Conservation (phyloP, 1,139 yeast genomes). For the Yamadazyma sp. region DNA sequence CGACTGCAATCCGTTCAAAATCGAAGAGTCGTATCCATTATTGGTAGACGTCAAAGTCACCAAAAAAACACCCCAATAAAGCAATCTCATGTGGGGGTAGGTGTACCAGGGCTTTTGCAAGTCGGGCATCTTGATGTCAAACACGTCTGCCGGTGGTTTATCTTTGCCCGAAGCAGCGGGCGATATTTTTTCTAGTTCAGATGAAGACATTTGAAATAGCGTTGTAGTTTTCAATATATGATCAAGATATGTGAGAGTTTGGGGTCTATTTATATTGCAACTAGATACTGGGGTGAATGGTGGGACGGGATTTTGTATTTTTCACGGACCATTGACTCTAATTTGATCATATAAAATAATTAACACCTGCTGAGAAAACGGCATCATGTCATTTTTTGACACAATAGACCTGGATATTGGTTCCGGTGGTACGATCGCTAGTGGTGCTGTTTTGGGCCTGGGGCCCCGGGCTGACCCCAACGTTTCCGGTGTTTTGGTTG, state of each 20-base stretch:
- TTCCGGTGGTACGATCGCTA: no score
- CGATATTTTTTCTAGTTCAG: slow-evolving; percentile 1
- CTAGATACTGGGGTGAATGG: background rate
- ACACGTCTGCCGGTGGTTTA: background rate
- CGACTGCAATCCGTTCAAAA: slow-evolving; percentile 52
- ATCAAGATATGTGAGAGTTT: no score
- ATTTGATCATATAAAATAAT: background rate
- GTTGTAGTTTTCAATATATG: no score
- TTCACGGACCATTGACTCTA: background rate
- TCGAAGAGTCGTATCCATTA: slow-evolving; percentile 52
- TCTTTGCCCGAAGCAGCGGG: slow-evolving; percentile 3
- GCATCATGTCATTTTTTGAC: slow-evolving; percentile 14
- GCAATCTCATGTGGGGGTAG: no score
- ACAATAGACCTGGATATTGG: no score
- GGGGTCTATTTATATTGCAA: background rate
- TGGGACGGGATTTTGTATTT: background rate
- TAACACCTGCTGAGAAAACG: background rate
- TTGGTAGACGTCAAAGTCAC: slow-evolving; percentile 47
- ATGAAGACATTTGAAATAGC: slow-evolving; percentile 2
- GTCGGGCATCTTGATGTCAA: slow-evolving; percentile 2
- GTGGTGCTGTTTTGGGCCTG: no score
- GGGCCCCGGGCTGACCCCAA: no score
- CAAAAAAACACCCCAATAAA: no score
- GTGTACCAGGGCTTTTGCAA: no score
- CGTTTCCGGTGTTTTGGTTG: slow-evolving; percentile 39